Evolutionary conservation across 2,329 filamentous ascomycete species (phyloP).

Genomic region (Celoporthe dispersa): DNA sequence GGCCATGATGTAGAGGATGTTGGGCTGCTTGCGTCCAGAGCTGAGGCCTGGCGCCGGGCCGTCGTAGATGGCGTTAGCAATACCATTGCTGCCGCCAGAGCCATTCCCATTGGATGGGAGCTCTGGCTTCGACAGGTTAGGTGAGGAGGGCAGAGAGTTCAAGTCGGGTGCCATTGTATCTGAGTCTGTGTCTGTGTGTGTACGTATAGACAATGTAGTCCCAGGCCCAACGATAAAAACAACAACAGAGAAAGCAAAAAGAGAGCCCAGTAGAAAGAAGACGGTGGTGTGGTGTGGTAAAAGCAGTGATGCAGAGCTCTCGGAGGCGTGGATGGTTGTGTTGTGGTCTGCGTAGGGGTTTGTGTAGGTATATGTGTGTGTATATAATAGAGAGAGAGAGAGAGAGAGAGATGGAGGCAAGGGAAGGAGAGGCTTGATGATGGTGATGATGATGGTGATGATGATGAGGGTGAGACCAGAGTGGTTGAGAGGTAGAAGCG

Average conservation of each 20-base stretch:
- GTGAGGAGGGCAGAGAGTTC: conserved; percentile 69
- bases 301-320: conserved; percentile 5
- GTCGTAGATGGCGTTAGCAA: conserved; percentile 30
- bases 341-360: not conserved
- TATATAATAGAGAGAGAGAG: not conserved
- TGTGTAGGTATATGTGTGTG: not conserved
- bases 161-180: conserved; percentile 71
- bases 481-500: not conserved
- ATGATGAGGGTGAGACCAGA: not conserved
- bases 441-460: too few relatives aligned
- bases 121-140: conserved; percentile 30
- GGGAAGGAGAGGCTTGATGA: not conserved
- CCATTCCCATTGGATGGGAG: conserved; percentile 13
- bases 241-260: conserved; percentile 11
- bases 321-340: not conserved
- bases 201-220: conserved; percentile 19
- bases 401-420: not conserved
- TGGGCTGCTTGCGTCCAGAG: conserved; percentile 50
- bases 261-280: not conserved
- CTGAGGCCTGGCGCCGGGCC: conserved; percentile 22
- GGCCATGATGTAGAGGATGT: conserved; percentile 94
- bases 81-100: conserved; percentile 33
- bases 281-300: not conserved
- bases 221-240: conserved; percentile 18
- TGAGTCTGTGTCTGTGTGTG: conserved; percentile 21